Percentiles rank a stretch among this genome's conserved stretches.
These are phyloP conservation scores for Wallacemonas sp. DNA, from an alignment of 208 protist genomes.

Conservation along the genomic window DNA sequence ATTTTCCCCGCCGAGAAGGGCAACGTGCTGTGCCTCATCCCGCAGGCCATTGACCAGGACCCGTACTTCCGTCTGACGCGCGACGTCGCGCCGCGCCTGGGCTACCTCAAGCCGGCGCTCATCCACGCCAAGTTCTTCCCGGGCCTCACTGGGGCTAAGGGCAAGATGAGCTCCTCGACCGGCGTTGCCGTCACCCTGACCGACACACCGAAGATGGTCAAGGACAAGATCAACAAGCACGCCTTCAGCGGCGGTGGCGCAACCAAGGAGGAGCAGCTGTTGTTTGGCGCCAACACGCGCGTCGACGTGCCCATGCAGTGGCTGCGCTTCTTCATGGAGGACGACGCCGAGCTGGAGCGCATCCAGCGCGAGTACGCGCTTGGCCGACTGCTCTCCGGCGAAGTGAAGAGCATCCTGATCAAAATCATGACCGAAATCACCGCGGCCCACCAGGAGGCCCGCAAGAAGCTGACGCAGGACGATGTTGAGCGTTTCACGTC, in stretches of 20 bases:
- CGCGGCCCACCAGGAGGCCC: slow-evolving; percentile 86
- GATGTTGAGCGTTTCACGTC: slow-evolving; percentile 71
- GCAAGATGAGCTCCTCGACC: slow-evolving; percentile 98
- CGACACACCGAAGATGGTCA: slow-evolving; percentile 95
- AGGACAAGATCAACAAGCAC: slow-evolving; percentile 96
- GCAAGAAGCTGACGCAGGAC: slow-evolving; percentile 90
- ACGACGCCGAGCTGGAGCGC: slow-evolving; percentile 93
- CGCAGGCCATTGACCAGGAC: slow-evolving; percentile 98
- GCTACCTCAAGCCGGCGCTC: slow-evolving; percentile 96
- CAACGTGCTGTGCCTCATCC: slow-evolving; percentile 98
- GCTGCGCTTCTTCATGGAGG: slow-evolving; percentile 98
- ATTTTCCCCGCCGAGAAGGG: slow-evolving; percentile 92
- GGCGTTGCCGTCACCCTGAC: slow-evolving; percentile 96
- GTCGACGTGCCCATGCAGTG: slow-evolving; percentile 98
- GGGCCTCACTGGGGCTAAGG: slow-evolving; percentile 94
- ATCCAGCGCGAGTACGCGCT: slow-evolving; percentile 91
- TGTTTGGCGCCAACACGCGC: slow-evolving; percentile 92
- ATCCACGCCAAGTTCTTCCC: slow-evolving; percentile 99
- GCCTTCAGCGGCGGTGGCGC: slow-evolving; percentile 98
- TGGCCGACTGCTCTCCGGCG: slow-evolving; percentile 96
- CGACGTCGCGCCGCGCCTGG: slow-evolving; percentile 97
- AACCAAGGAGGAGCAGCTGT: slow-evolving; percentile 97
- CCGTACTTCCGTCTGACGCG: slow-evolving; percentile 99
- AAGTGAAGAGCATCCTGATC: slow-evolving; percentile 97
- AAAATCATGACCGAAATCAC: slow-evolving; percentile 88